Evolutionary conservation across 2,329 filamentous ascomycete genomes (phyloP), one percentile per base, ranked within the genome.

Genomic region (Dactylellina parvicollis): DNA sequence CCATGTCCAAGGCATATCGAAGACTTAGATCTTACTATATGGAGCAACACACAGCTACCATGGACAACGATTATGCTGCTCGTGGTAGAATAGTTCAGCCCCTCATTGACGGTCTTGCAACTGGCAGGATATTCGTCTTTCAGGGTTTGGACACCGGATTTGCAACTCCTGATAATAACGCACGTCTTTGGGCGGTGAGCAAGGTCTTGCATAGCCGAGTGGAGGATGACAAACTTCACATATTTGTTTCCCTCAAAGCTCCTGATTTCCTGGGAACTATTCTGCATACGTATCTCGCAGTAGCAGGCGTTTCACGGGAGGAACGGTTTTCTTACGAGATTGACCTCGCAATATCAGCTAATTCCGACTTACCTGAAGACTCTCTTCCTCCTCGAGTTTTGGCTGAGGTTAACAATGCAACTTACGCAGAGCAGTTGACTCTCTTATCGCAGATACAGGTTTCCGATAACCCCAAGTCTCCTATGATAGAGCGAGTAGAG

Each of bases 251-350:
- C 3, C 81, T 82, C 50, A 82, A 82, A 38, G 80, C 80, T 1
- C 79, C 80, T n/a, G 83, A 82, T 50, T 73, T 83, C 5, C 77
- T 79, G 18, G 80, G 82, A 14, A 82, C 81, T 4, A 76, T 84
- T 2, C 70, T 84, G 8, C 83, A 84, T 66, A 83, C 83, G 1
- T 84, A 82, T 70, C 76, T 83, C 3, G 83, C 82, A 1, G 80
- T 79, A 30, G 80, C 80, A 54, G 81, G 80, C 16, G 79, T 81
- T 20, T 77, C 80, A 22, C 79, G 82, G 3, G 78, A 81, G 61
- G 77, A 82, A 50, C 82, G 82, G 64, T 80, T 83, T 38, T 79
- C 81, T 49, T 78, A 78, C 1, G 82, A 83, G 74, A 77, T 79
- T 1, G 77, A 79, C 12, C 76, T 83, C 44, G 80, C 80, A 2